Base-by-base conservation (phyloP, 108 stramenopile species). In the Discostella stelligeroides region DNA sequence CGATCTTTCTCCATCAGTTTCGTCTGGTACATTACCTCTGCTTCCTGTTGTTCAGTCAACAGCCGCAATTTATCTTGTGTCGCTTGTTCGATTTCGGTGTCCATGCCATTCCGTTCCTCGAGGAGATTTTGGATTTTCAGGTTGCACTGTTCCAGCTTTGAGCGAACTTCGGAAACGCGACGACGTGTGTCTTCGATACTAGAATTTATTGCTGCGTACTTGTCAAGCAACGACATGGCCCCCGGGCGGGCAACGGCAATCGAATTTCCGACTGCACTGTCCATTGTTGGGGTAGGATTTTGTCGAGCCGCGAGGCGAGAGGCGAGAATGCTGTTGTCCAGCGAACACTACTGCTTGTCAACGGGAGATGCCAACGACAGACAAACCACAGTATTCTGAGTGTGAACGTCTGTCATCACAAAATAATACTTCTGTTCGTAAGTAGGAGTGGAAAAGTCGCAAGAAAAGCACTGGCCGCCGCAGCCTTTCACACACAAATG, bases 151-250 rank as follows among this genome's bases (percentile, higher is more conserved):
- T 80, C 79, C 45, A 73, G 45, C 2, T 13, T 7, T 21, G 71
- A 41, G 21, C 72, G 79, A 23, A 72, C 23, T 17, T 60, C 43
- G 46, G 66, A 45, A 55, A 70, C 72, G 23, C 58, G 67, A 4
- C 66, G 60, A 18, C 79, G 66, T 0, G 79, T 68, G 10, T 73
- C 68, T 45, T 80, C 79, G 57, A 80, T 80, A 63, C 66, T 65
- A 8, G 69, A 27, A 50, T 80, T 80, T 56, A 80, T 80, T 43
- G 66, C 41, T 12, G 79, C 68, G 56, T 80, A 80, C 53, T 80
- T 80, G 62, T 80, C 79, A 37, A 80, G 60, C 30, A 80, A 61
- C 62, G 79, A 80, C 79, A 80, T 73, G 41, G 79, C 72, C 12
- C 79, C 79, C n/a, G 72, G 66, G 27, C 57, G 65, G 15, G 69